Evolutionary conservation across 2,329 filamentous ascomycete genomes (phyloP).

Genomic region (Epichloe scottii): DNA sequence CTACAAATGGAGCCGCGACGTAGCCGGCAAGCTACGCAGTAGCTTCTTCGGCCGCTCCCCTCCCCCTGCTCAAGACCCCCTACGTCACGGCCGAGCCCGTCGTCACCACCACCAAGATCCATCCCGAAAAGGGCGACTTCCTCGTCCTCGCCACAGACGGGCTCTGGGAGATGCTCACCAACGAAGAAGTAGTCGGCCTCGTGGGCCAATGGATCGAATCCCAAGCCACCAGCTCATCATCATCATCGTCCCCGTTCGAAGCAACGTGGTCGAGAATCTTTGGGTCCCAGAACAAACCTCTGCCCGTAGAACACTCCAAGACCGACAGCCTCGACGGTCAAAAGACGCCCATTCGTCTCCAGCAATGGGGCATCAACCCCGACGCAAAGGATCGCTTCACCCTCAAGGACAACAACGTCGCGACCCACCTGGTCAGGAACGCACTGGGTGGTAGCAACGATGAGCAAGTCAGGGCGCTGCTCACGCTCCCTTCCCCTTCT

Average conservation of each 20-base stretch:
- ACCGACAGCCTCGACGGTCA: conserved; percentile 50
- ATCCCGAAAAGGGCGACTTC: conserved; percentile 85
- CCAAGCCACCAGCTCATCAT: conserved; percentile 33
- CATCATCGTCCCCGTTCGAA: conserved; percentile 50
- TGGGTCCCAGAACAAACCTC: conserved; percentile 34
- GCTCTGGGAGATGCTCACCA: conserved; percentile 97
- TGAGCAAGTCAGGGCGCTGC: conserved; percentile 83
- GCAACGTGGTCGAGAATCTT: conserved; percentile 55
- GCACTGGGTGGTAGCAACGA: conserved; percentile 85
- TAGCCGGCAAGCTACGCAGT: conserved; percentile 67
- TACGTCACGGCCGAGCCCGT: conserved; percentile 96
- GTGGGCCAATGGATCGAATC: conserved; percentile 95
- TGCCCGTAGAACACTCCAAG: conserved; percentile 64
- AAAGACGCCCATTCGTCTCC: conserved; percentile 73
- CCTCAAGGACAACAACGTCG: conserved; percentile 89
- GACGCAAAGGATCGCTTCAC: conserved; percentile 72
- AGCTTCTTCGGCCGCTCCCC: conserved; percentile 77
- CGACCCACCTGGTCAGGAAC: conserved; percentile 90
- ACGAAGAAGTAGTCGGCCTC: conserved; percentile 92
- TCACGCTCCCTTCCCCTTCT: conserved; percentile 85
- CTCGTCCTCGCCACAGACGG: conserved; percentile 94
- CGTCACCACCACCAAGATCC: conserved; percentile 82
- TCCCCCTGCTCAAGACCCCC: conserved; percentile 74
- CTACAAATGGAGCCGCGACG: conserved; percentile 90
- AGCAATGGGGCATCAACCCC: conserved; percentile 77